A percentile compares a stretch with the other conserved stretches of the same genome.
These are phyloP conservation scores for Arctium lappa DNA, from an alignment of 129 eudicot species.

Conservation along the genomic window DNA sequence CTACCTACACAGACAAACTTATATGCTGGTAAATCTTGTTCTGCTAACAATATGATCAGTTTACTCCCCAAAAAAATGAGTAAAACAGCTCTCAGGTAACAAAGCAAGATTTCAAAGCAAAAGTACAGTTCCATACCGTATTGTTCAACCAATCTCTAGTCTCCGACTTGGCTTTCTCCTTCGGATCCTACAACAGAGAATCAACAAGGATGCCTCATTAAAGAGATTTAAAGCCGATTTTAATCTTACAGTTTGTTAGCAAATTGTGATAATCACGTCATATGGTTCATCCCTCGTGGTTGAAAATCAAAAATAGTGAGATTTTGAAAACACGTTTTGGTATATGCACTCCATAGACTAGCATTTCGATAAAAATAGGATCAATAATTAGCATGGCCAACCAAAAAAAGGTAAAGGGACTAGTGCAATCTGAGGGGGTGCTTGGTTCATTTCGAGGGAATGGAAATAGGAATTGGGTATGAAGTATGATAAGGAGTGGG, in stretches of 20 bases:
- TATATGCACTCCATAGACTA: not conserved
- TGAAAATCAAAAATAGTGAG: not conserved
- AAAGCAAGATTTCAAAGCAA: slow-evolving; percentile 10
- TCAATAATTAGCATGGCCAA: not conserved
- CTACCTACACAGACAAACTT: not conserved
- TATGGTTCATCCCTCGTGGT: not conserved
- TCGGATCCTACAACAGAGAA: slow-evolving; percentile 61
- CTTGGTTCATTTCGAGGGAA: not conserved
- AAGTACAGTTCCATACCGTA: slow-evolving; percentile 47
- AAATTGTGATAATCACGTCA: not conserved
- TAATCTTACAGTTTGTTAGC: not conserved
- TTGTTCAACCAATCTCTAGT: slow-evolving; percentile 92
- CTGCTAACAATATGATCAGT: not conserved
- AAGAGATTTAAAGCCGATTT: not conserved
- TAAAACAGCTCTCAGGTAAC: slow-evolving; percentile 1
- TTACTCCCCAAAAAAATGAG: not conserved
- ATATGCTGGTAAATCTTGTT: not conserved
- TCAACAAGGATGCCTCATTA: slow-evolving; percentile 1
- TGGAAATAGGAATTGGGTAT: not conserved
- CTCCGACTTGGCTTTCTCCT: slow-evolving; percentile 83
- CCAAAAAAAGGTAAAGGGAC: not conserved
- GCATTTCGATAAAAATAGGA: not conserved
- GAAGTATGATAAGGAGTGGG: not conserved
- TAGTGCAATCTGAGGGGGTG: not conserved
- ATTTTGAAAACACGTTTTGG: not conserved